phyloP scores from a whole-genome alignment of 2,329 filamentous ascomycete genomes.

The Fusarium solani-melongenae region DNA sequence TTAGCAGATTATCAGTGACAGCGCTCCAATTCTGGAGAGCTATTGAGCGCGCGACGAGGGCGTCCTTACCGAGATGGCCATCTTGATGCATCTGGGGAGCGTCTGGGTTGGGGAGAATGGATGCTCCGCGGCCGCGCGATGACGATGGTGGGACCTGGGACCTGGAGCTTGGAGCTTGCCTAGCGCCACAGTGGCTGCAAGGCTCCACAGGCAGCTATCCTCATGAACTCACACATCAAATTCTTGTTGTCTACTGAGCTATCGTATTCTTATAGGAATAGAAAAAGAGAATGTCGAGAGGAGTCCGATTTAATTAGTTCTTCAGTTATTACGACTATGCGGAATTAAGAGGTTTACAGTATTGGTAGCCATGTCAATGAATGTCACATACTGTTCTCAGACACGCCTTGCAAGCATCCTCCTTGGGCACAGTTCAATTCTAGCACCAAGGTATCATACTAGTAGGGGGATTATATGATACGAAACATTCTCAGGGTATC shows the following conservation, averaged over 20 bases:
- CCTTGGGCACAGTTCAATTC: not conserved
- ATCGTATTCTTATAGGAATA: not conserved
- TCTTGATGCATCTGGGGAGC: constrained; percentile 44
- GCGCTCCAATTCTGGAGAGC: too few relatives aligned
- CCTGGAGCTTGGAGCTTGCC: constrained; percentile 41
- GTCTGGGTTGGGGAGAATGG: constrained; percentile 34
- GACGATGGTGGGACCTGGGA: constrained; percentile 46
- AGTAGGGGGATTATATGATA: not conserved
- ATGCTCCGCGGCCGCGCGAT: constrained; percentile 41
- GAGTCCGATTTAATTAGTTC: not conserved
- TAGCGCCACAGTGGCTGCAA: constrained; percentile 43
- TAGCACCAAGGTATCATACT: not conserved
- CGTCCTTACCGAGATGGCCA: constrained; percentile 49
- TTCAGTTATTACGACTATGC: not conserved
- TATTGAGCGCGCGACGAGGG: not conserved
- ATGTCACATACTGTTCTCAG: not conserved
- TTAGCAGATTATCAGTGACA: constrained; percentile 6
- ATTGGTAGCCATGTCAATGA: not conserved
- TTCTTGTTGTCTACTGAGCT: not conserved
- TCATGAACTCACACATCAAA: not conserved
- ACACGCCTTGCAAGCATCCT: not conserved
- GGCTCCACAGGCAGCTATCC: not conserved
- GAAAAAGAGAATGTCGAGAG: not conserved
- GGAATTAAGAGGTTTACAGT: not conserved
- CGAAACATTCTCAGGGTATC: constrained; percentile 43